Conservation (phyloP, 805 yeast genomes). For the Yueomyces sinensis region DNA sequence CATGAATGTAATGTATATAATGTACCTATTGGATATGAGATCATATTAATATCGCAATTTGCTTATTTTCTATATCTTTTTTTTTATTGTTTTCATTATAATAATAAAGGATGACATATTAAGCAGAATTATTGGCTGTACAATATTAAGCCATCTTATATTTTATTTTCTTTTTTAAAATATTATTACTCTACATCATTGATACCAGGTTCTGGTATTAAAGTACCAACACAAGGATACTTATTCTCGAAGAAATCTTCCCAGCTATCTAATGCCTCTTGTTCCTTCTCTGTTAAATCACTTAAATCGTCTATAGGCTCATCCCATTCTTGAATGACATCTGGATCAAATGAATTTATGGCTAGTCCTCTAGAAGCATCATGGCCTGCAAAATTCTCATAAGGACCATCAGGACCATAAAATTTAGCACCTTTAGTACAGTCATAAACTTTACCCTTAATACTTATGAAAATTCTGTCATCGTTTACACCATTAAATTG, state of each 20-base stretch:
- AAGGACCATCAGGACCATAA: slow-evolving; percentile 95
- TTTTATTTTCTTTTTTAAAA: too few species aligned
- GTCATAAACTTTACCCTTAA: slow-evolving; percentile 78
- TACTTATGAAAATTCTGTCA: slow-evolving; percentile 70
- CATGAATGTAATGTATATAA: too few species aligned
- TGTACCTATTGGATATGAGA: too few species aligned
- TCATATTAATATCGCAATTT: too few species aligned
- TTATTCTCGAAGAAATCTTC: slow-evolving; percentile 67
- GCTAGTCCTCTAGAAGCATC: slow-evolving; percentile 94
- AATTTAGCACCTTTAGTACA: slow-evolving; percentile 68
- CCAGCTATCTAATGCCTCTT: slow-evolving; percentile 70
- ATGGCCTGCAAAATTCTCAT: slow-evolving; percentile 87
- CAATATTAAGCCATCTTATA: too few species aligned
- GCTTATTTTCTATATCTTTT: too few species aligned
- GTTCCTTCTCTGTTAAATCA: slow-evolving; percentile 49
- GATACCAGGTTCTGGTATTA: slow-evolving; percentile 33
- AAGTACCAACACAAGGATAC: slow-evolving; percentile 68
- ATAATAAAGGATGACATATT: too few species aligned
- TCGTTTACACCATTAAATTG: slow-evolving; percentile 74
- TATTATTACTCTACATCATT: slow-evolving; percentile 6
- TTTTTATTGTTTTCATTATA: too few species aligned
- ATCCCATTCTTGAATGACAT: slow-evolving; percentile 51
- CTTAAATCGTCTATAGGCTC: slow-evolving; percentile 64
- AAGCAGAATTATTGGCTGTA: too few species aligned
- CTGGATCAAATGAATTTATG: slow-evolving; percentile 66